Conservation (phyloP, 2,329 filamentous ascomycete genomes). For the Epichloe elymi region DNA sequence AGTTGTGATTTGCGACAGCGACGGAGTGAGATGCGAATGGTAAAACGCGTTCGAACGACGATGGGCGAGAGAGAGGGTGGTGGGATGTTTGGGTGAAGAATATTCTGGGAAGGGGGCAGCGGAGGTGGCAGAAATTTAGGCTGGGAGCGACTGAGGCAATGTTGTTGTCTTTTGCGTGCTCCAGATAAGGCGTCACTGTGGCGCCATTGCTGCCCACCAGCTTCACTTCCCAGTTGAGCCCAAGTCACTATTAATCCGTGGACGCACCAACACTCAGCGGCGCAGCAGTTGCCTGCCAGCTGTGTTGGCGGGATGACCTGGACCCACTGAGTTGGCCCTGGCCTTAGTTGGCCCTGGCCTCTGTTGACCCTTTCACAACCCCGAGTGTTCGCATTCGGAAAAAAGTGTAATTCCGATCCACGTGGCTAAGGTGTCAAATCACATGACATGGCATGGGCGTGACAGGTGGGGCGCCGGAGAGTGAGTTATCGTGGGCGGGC, state of each 20-base stretch:
- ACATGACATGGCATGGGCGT: constrained; percentile 1
- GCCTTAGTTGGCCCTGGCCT: not conserved
- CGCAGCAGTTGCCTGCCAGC: too few species aligned
- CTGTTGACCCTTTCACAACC: not conserved
- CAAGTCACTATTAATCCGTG: too few species aligned
- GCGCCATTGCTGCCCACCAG: not conserved
- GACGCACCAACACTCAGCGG: too few species aligned
- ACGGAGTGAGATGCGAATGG: not conserved
- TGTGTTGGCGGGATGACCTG: not conserved
- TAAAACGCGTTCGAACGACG: constrained; percentile 1
- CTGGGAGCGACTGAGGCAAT: constrained; percentile 1
- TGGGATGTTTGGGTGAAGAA: constrained; percentile 3
- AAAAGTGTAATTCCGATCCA: not conserved
- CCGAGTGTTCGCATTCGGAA: not conserved
- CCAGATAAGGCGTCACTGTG: not conserved
- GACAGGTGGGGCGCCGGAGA: not conserved
- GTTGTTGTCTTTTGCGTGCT: constrained; percentile 1
- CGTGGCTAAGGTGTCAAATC: not conserved
- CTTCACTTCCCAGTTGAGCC: too few species aligned
- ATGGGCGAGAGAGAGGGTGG: not conserved
- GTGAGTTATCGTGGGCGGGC: not conserved
- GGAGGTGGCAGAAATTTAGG: constrained; percentile 12
- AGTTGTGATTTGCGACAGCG: not conserved
- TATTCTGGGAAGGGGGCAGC: not conserved
- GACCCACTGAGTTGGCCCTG: not conserved